Evolutionary conservation across 371 early-diverging fungal species (phyloP).

Genomic region (Syncephalastrum contaminatum): DNA sequence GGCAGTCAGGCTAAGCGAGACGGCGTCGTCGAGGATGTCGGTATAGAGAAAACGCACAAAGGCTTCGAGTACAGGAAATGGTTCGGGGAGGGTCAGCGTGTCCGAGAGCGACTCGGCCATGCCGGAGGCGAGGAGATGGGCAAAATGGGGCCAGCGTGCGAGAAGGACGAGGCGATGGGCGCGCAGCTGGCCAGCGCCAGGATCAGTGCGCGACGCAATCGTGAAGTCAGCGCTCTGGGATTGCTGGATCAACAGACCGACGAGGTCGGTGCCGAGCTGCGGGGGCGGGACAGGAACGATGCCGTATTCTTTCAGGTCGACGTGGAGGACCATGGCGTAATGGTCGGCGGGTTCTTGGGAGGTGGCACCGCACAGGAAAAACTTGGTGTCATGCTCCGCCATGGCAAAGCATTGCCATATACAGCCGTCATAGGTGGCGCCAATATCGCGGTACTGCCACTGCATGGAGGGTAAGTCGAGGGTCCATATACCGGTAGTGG

Average conservation of each 20-base stretch:
- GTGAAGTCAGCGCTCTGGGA: slow-evolving; percentile 55
- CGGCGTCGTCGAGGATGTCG: slow-evolving; percentile 49
- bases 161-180: slow-evolving; percentile 55
- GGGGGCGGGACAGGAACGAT: slow-evolving; percentile 55
- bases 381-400: slow-evolving; percentile 51
- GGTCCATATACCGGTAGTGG: slow-evolving; percentile 59
- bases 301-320: slow-evolving; percentile 63
- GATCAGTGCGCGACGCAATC: slow-evolving; percentile 46
- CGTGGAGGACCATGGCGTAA: slow-evolving; percentile 51
- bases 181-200: slow-evolving; percentile 26
- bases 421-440: slow-evolving; percentile 45
- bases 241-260: slow-evolving; percentile 41
- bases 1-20: slow-evolving; percentile 42
- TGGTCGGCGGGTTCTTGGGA: slow-evolving; percentile 61
- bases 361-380: slow-evolving; percentile 62
- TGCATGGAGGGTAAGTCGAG: slow-evolving; percentile 61
- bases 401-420: slow-evolving; percentile 73
- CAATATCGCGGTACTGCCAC: slow-evolving; percentile 62
- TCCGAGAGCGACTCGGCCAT: slow-evolving; percentile 50
- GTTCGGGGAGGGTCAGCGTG: slow-evolving; percentile 52
- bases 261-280: slow-evolving; percentile 55
- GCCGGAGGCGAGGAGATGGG: slow-evolving; percentile 48
- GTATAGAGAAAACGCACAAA: slow-evolving; percentile 64
- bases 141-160: slow-evolving; percentile 71
- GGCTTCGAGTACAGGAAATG: slow-evolving; percentile 46